A percentile compares a stretch with the other conserved stretches of the same genome.
Evolutionary conservation across 331 rosid species (phyloP).

Genomic region (Erythrophleum ivorense): DNA sequence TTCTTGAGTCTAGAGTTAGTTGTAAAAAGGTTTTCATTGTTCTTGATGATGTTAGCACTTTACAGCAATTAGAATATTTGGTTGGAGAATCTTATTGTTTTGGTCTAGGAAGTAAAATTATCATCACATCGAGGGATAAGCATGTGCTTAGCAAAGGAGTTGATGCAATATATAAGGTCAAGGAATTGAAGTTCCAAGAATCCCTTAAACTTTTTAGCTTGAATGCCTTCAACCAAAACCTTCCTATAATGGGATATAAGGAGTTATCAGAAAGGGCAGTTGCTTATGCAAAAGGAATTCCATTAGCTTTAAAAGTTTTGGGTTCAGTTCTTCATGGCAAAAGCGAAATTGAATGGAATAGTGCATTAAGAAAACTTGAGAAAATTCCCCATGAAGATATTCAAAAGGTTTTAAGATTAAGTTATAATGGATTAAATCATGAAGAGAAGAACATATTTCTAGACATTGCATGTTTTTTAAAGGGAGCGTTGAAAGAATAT

Average conservation of each 20-base stretch:
- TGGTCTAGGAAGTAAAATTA: background rate
- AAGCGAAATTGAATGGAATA: slow-evolving; percentile 5
- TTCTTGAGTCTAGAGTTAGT: background rate
- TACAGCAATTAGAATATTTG: slow-evolving; percentile 6
- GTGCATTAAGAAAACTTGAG: background rate
- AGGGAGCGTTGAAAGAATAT: background rate
- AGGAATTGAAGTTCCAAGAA: background rate
- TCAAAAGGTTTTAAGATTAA: background rate
- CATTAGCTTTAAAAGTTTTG: slow-evolving; percentile 2
- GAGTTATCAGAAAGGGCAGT: background rate
- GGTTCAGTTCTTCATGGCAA: slow-evolving; percentile 3
- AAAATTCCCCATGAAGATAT: slow-evolving; percentile 4
- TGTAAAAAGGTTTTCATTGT: background rate
- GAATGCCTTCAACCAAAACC: background rate
- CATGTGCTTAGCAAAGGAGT: slow-evolving; percentile 17
- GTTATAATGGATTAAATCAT: background rate
- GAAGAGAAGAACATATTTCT: slow-evolving; percentile 4
- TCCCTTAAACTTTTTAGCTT: background rate
- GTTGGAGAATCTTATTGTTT: background rate
- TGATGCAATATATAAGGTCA: background rate
- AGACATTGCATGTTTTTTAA: slow-evolving; percentile 2
- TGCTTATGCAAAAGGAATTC: background rate
- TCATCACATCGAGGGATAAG: slow-evolving; percentile 14
- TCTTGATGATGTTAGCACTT: slow-evolving; percentile 21
- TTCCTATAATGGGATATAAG: background rate